Conservation (phyloP, 2,329 filamentous ascomycete species). For the Cladosporium sp. region DNA sequence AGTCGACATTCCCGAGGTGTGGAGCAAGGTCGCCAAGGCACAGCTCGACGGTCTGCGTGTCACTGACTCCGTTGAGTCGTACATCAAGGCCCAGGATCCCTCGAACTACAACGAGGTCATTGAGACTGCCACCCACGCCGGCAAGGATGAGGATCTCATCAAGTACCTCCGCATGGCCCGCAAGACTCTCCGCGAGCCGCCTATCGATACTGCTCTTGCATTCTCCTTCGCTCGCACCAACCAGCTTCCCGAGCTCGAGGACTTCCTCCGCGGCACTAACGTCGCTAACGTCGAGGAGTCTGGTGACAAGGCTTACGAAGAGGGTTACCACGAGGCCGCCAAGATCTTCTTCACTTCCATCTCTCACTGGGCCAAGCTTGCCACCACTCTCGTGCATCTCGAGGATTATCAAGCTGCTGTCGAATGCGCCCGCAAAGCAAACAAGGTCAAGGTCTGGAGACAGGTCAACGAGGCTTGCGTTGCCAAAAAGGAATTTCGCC, state of each 20-base stretch:
- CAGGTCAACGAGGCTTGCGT: slow-evolving; percentile 96
- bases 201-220: slow-evolving; percentile 87
- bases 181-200: slow-evolving; percentile 89
- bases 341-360: slow-evolving; percentile 99
- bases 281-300: slow-evolving; percentile 95
- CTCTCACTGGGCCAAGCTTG: slow-evolving; percentile 99
- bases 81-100: slow-evolving; percentile 90
- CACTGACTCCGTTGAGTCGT: slow-evolving; percentile 88
- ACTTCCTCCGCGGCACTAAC: slow-evolving; percentile 88
- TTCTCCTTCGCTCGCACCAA: slow-evolving; percentile 91
- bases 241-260: slow-evolving; percentile 86
- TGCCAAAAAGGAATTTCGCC: slow-evolving; percentile 95
- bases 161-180: slow-evolving; percentile 96
- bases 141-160: slow-evolving; percentile 95
- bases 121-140: slow-evolving; percentile 87
- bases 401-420: slow-evolving; percentile 96
- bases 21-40: slow-evolving; percentile 97
- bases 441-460: slow-evolving; percentile 99
- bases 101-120: slow-evolving; percentile 95
- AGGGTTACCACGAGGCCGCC: slow-evolving; percentile 88
- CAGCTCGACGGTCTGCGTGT: slow-evolving; percentile 94
- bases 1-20: slow-evolving; percentile 88
- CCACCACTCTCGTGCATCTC: slow-evolving; percentile 94
- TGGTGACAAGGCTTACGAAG: slow-evolving; percentile 94
- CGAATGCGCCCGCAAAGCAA: slow-evolving; percentile 95